Evolutionary conservation across 805 yeast species (phyloP).

Genomic region (Starmerella vaccinii): DNA sequence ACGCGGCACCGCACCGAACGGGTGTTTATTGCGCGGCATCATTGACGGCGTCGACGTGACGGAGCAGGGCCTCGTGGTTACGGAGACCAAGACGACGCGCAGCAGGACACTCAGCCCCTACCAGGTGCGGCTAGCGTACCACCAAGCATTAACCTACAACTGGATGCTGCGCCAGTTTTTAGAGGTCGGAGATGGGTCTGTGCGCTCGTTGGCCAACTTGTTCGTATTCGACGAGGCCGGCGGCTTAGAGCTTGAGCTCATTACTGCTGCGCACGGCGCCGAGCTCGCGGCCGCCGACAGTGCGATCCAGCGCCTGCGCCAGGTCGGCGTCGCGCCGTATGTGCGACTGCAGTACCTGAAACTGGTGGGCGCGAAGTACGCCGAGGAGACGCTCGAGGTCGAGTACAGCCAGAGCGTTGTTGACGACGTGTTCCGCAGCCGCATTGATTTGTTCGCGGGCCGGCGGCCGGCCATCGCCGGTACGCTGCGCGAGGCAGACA

Average conservation of each 20-base stretch:
- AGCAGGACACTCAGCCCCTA: background rate
- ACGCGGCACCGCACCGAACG: constrained; percentile 22
- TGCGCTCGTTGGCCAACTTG: background rate
- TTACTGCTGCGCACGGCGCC: background rate
- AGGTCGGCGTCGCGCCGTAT: constrained; percentile 7
- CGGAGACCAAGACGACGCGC: constrained; percentile 28
- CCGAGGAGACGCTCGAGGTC: constrained; percentile 4
- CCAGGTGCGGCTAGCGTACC: constrained; percentile 28
- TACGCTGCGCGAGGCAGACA: constrained; percentile 12
- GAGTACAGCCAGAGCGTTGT: constrained; percentile 2
- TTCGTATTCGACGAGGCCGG: background rate
- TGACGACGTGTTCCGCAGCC: constrained; percentile 7
- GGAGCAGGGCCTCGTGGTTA: constrained; percentile 17
- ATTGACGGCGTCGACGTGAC: constrained; percentile 24
- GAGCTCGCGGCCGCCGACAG: background rate
- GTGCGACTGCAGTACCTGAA: constrained; percentile 9
- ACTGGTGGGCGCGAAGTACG: background rate
- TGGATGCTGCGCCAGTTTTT: constrained; percentile 18
- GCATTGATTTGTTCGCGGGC: constrained; percentile 16
- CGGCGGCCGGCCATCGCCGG: constrained; percentile 8
- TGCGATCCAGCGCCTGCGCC: background rate
- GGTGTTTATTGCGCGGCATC: constrained; percentile 25
- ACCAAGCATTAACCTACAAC: constrained; percentile 29
- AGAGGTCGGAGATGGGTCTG: background rate
- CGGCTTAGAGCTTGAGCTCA: background rate